Conservation (phyloP, 2,329 filamentous ascomycete genomes). For the Penicillium sp. region DNA sequence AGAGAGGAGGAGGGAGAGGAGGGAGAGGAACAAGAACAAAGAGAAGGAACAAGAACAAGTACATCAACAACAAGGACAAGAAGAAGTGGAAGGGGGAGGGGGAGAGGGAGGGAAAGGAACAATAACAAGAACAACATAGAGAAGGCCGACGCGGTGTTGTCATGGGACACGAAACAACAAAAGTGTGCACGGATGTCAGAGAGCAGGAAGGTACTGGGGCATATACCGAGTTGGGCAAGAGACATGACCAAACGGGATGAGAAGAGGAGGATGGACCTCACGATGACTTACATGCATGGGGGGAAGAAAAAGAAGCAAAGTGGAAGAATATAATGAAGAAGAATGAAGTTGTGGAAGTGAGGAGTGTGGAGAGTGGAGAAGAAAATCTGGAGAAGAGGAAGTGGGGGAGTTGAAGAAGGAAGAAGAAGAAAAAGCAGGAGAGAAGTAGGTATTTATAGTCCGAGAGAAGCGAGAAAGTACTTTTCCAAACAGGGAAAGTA, state of each 20-base stretch:
- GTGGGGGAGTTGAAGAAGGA: not conserved
- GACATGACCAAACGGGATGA: too few relatives aligned
- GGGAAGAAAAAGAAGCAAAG: not conserved
- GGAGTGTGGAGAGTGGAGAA: not conserved
- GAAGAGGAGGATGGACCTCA: too few relatives aligned
- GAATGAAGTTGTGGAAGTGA: not conserved
- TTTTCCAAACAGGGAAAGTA: not conserved
- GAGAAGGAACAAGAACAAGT: too few relatives aligned
- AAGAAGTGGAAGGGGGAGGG: too few relatives aligned
- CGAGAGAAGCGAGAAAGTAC: not conserved
- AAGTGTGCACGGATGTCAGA: too few relatives aligned
- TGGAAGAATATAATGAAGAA: not conserved
- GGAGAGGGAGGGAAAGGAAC: too few relatives aligned
- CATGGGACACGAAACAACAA: too few relatives aligned
- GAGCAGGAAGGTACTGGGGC: too few relatives aligned
- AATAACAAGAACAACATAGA: too few relatives aligned
- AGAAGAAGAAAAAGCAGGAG: not conserved
- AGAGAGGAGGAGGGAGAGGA: not conserved
- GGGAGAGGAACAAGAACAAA: not conserved
- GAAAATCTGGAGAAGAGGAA: not conserved
- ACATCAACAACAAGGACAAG: too few relatives aligned
- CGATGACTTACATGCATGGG: too few relatives aligned
- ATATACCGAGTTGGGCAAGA: too few relatives aligned
- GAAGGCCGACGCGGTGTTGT: not conserved
- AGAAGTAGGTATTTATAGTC: not conserved